Evolutionary conservation across 352 stramenopile species (phyloP), one percentile per base, ranked within the genome.

Genomic region (Globisporangium cylindrosporum): DNA sequence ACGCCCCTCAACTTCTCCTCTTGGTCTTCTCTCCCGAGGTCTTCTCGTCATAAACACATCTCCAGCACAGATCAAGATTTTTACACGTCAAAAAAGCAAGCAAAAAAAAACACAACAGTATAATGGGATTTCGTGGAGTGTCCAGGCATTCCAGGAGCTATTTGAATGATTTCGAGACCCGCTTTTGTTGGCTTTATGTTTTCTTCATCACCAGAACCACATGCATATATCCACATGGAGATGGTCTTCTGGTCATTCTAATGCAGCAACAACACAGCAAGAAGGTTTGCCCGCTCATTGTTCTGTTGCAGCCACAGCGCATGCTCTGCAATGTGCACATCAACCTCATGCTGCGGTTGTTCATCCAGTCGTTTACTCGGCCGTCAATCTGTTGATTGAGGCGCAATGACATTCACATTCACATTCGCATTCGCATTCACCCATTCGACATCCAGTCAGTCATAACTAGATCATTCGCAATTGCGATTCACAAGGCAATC

Each of bases 11-110:
- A n/a, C 56, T 29, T 61, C 56, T 34, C 32, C 18, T 54, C 46
- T 54, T 20, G 22, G 24, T 60, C 55, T 15, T 38, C 53, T 48
- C 56, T 61, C 20, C 49, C 49, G 5, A 29, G 56, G 8, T 61
- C 32, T 10, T 20, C 20, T 5, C 18, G 10, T 25, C 29, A 43
- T 29, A 6, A n/a, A 46, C 56, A 46, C 55, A 22, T 8, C 29
- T 22, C 24, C 29, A 29, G 32, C 55, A 43, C 29, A 46, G 4
- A 22, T 20, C 54, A 59, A 48, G 56, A 38, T 43, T 36, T 38
- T 34, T 60, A 43, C 55, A 60, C 55, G 18, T 60, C 27, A 60
- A 58, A 32, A 60, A 60, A 22, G 5, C 18, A 22, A 59, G 25
- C 24, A 59, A 59, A 32, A 41, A 59, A 24, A 41, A 60, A 18